Percentiles rank a stretch among this genome's conserved stretches.
phyloP scores from a whole-genome alignment of 1,139 yeast genomes.

The Torulaspora pretoriensis region DNA sequence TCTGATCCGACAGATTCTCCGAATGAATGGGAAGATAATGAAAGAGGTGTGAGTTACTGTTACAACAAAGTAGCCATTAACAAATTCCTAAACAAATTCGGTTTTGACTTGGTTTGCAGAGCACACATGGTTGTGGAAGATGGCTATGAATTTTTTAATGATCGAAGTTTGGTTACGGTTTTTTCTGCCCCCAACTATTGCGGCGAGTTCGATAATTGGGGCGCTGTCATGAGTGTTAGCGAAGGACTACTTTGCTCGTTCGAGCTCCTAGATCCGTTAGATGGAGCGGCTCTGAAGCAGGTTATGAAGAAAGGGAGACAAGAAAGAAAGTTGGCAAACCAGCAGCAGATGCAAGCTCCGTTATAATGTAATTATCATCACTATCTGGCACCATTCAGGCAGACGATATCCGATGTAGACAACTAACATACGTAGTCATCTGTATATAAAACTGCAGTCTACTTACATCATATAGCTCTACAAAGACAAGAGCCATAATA shows the following conservation, averaged over 20 bases:
- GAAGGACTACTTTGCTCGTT: constrained; percentile 89
- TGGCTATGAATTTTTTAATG: constrained; percentile 95
- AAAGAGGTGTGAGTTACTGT: constrained; percentile 95
- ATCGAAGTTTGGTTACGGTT: constrained; percentile 87
- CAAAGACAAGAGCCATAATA: neutral
- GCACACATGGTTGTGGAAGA: constrained; percentile 99
- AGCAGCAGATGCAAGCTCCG: constrained; percentile 27
- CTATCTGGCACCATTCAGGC: neutral
- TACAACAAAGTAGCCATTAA: constrained; percentile 90
- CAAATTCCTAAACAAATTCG: constrained; percentile 80
- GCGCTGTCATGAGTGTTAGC: constrained; percentile 95
- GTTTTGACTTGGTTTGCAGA: constrained; percentile 90
- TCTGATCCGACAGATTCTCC: constrained; percentile 94
- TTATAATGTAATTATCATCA: neutral
- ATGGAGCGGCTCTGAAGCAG: constrained; percentile 86
- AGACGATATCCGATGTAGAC: neutral
- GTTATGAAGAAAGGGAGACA: constrained; percentile 85
- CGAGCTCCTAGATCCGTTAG: constrained; percentile 89
- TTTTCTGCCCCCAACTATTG: constrained; percentile 97
- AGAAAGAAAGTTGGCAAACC: constrained; percentile 60
- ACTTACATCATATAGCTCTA: neutral
- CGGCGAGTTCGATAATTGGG: constrained; percentile 99
- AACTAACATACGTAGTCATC: neutral
- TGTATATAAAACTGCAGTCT: constrained; percentile 28
- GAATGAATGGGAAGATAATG: constrained; percentile 98